Evolutionary conservation across 1,284 basidiomycete species (phyloP).

Genomic region (Butyriboletus appendiculatus): DNA sequence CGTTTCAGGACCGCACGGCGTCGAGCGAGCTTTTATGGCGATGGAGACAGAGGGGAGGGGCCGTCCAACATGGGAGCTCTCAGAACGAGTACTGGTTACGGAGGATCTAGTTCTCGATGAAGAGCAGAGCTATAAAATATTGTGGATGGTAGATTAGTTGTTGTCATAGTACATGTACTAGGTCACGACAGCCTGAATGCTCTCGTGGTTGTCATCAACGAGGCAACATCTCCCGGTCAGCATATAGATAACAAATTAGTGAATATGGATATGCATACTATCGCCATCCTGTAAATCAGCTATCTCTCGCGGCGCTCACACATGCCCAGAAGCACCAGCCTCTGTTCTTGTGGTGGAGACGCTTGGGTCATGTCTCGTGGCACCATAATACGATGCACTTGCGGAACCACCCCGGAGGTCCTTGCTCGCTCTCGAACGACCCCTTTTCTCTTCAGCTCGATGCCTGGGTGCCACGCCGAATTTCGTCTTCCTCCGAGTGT

Average conservation of each 20-base stretch:
- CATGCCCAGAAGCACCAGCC: slow-evolving; percentile 4
- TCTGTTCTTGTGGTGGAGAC: slow-evolving; percentile 8
- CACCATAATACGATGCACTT: slow-evolving; percentile 21
- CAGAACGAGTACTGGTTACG: slow-evolving; percentile 69
- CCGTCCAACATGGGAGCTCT: slow-evolving; percentile 64
- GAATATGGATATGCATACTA: slow-evolving; percentile 17
- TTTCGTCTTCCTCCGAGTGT: slow-evolving; percentile 10
- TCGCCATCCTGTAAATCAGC: neutral
- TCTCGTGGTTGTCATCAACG: neutral
- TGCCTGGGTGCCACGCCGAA: slow-evolving; percentile 2
- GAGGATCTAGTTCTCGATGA: slow-evolving; percentile 63
- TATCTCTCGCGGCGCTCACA: slow-evolving; percentile 4
- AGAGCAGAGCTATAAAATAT: neutral
- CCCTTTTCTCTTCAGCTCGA: slow-evolving; percentile 41
- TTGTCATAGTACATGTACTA: neutral
- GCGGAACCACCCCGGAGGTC: slow-evolving; percentile 43
- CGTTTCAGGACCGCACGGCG: slow-evolving; percentile 24
- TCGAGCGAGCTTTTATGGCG: slow-evolving; percentile 33
- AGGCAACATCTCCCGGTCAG: neutral
- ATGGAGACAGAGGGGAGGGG: slow-evolving; percentile 66
- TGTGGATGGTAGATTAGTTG: neutral
- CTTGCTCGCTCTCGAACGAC: slow-evolving; percentile 57
- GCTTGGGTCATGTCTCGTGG: slow-evolving; percentile 9
- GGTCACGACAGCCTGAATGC: neutral
- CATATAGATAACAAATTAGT: slow-evolving; percentile 17